A percentile compares a stretch with the other conserved stretches of the same genome.
Conservation (phyloP, 2,329 filamentous ascomycete genomes). For the Corinectria fuckeliana region DNA sequence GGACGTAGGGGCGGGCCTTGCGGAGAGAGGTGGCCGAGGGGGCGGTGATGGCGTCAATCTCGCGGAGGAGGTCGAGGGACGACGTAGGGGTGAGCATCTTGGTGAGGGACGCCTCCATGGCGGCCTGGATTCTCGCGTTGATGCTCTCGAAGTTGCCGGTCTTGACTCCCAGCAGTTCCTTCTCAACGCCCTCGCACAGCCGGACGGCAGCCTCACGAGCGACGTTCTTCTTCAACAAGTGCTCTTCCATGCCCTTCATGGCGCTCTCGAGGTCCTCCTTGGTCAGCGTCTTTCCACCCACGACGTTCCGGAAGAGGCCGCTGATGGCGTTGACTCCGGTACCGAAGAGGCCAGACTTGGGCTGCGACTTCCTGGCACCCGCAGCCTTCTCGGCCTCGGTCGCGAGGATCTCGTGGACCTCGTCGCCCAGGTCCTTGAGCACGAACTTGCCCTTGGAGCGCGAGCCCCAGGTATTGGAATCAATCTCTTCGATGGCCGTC, state of each 20-base stretch:
- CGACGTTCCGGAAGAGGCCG: constrained; percentile 90
- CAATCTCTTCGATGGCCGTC: constrained; percentile 74
- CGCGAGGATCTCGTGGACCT: constrained; percentile 88
- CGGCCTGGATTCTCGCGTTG: constrained; percentile 80
- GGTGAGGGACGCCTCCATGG: constrained; percentile 89
- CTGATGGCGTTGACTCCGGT: constrained; percentile 83
- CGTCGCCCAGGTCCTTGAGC: constrained; percentile 89
- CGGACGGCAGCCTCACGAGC: constrained; percentile 92
- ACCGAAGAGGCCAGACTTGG: constrained; percentile 72
- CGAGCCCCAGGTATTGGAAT: constrained; percentile 82
- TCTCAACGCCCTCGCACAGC: constrained; percentile 88
- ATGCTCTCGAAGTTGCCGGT: constrained; percentile 91
- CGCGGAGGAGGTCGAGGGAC: constrained; percentile 90
- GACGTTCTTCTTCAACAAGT: constrained; percentile 93
- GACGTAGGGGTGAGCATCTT: constrained; percentile 97
- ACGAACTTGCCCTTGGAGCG: constrained; percentile 92
- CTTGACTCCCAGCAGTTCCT: constrained; percentile 87
- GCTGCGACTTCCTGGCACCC: constrained; percentile 51
- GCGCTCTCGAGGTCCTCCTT: constrained; percentile 90
- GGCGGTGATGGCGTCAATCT: constrained; percentile 81
- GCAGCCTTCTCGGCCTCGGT: constrained; percentile 69
- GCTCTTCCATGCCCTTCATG: constrained; percentile 95
- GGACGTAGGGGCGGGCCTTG: constrained; percentile 84
- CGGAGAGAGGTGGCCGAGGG: constrained; percentile 69
- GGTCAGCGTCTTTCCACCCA: constrained; percentile 91